Conservation (phyloP, 179 eudicot species). For the Beta macrorhiza region DNA sequence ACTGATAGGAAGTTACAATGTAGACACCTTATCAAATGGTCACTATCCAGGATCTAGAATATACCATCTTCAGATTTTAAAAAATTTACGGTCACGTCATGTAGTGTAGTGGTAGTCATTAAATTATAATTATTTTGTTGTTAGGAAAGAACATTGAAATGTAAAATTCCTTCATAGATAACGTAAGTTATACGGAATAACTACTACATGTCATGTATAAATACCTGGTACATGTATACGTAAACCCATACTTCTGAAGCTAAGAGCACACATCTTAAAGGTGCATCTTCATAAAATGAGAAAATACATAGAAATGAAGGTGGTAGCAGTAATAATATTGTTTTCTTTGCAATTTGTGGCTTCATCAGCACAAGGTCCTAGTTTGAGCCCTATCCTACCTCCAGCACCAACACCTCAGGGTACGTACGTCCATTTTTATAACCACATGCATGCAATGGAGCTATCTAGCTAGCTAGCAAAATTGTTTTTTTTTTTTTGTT, state of each 20-base stretch:
- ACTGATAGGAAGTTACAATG: no score
- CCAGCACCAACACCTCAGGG: background rate
- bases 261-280: background rate
- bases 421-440: background rate
- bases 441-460: background rate
- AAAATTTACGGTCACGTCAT: no score
- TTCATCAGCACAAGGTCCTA: constrained; percentile 4
- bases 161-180: background rate
- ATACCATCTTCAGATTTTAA: no score
- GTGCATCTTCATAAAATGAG: background rate
- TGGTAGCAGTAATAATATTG: background rate
- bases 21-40: no score
- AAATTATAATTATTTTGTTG: no score
- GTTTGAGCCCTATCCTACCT: background rate
- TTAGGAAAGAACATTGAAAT: background rate
- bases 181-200: background rate
- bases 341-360: background rate
- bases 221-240: background rate
- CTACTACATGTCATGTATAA: background rate
- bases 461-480: background rate
- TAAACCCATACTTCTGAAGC: background rate
- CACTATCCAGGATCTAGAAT: no score
- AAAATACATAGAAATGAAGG: background rate
- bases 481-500: background rate
- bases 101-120: no score